These are phyloP conservation scores for Pestalotiopsis sp. DNA, from an alignment of 2,329 filamentous ascomycete species.

Conservation along the genomic window DNA sequence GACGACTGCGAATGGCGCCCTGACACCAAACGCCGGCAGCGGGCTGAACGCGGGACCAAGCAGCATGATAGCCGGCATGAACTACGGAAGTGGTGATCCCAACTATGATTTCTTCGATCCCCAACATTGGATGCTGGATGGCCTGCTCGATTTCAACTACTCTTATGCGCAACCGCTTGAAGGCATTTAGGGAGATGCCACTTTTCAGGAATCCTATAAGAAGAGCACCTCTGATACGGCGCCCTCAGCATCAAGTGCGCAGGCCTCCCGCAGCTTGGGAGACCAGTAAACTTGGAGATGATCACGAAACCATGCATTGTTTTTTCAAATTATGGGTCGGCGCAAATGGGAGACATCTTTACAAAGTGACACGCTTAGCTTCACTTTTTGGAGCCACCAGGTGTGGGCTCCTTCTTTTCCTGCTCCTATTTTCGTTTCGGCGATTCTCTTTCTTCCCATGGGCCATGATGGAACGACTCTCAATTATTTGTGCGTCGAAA, in stretches of 20 bases:
- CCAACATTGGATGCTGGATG: conserved; percentile 91
- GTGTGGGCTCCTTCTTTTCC: not conserved
- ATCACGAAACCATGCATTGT: not conserved
- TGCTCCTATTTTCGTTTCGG: not conserved
- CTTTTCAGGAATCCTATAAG: not conserved
- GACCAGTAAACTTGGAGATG: not conserved
- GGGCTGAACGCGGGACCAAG: conserved; percentile 46
- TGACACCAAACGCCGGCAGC: conserved; percentile 54
- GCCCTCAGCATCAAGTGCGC: not conserved
- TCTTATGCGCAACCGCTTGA: conserved; percentile 57
- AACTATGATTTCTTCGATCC: conserved; percentile 91
- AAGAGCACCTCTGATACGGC: not conserved
- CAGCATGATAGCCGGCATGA: conserved; percentile 52
- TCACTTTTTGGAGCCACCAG: not conserved
- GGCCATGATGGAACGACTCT: not conserved
- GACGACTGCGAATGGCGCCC: conserved; percentile 47
- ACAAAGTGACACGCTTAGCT: not conserved
- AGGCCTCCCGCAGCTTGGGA: not conserved
- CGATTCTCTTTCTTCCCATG: not conserved
- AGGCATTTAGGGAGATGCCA: conserved; percentile 41
- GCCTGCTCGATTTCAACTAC: conserved; percentile 79
- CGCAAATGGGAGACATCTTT: not conserved
- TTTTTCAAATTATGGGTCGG: not conserved
- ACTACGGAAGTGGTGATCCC: conserved; percentile 60
- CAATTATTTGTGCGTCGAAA: not conserved